These are phyloP conservation scores for Cutaneotrichosporon sp. DNA, from an alignment of 1,284 basidiomycete species.

Conservation along the genomic window DNA sequence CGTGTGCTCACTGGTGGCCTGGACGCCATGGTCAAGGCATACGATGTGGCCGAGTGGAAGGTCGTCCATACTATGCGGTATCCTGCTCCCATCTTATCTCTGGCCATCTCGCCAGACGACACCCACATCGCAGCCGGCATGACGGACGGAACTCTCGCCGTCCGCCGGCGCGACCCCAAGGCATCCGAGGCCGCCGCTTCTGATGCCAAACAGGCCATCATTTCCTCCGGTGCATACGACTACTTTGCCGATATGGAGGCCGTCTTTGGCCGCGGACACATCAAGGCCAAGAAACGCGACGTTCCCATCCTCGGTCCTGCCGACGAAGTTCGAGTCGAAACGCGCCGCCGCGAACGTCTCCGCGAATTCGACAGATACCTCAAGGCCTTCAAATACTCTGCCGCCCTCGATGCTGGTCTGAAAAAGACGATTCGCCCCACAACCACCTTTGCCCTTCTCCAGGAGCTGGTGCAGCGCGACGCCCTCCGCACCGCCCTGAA, in stretches of 20 bases:
- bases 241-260: slow-evolving; percentile 65
- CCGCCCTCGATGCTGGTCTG: slow-evolving; percentile 85
- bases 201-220: slow-evolving; percentile 56
- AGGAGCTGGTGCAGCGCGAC: slow-evolving; percentile 90
- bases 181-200: slow-evolving; percentile 60
- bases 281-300: slow-evolving; percentile 60
- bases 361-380: slow-evolving; percentile 86
- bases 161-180: slow-evolving; percentile 78
- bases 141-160: slow-evolving; percentile 92
- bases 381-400: slow-evolving; percentile 91
- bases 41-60: slow-evolving; percentile 89
- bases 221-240: slow-evolving; percentile 67
- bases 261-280: slow-evolving; percentile 61
- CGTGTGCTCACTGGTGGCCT: slow-evolving; percentile 85
- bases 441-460: slow-evolving; percentile 85
- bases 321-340: slow-evolving; percentile 74
- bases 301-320: slow-evolving; percentile 56
- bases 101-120: slow-evolving; percentile 95
- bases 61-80: slow-evolving; percentile 99
- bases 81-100: slow-evolving; percentile 83
- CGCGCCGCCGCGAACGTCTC: slow-evolving; percentile 68
- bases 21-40: slow-evolving; percentile 98
- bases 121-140: slow-evolving; percentile 94
- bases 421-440: slow-evolving; percentile 71
- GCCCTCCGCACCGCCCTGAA: slow-evolving; percentile 81